Evolutionary conservation across 140 eudicot genomes (phyloP).

Genomic region (Stevia rebaudiana): DNA sequence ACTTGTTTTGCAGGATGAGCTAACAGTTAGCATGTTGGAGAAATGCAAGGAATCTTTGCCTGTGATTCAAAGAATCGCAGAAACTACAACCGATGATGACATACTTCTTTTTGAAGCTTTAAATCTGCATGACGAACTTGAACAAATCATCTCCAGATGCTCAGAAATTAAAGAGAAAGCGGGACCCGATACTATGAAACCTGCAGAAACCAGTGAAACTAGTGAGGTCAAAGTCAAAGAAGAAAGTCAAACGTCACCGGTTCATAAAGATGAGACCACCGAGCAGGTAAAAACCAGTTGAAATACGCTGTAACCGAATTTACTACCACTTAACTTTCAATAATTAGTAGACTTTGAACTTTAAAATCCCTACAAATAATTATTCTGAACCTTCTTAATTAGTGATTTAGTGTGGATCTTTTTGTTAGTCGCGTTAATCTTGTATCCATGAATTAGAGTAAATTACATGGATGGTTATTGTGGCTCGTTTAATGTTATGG

Average conservation of each 20-base stretch:
- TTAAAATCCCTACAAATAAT: constrained; percentile 12
- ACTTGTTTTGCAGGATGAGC: constrained; percentile 56
- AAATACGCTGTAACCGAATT: neutral
- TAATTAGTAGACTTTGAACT: constrained; percentile 20
- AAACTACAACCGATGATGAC: constrained; percentile 68
- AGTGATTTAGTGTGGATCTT: constrained; percentile 10
- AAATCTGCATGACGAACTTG: constrained; percentile 78
- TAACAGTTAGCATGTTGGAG: constrained; percentile 70
- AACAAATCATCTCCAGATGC: constrained; percentile 55
- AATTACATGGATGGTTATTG: no score
- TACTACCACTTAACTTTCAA: constrained; percentile 1
- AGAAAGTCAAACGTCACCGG: constrained; percentile 4
- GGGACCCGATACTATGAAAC: constrained; percentile 14
- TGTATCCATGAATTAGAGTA: neutral
- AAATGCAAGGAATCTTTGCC: constrained; percentile 80
- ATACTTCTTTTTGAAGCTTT: constrained; percentile 83
- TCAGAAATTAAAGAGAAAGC: constrained; percentile 40
- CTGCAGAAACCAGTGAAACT: neutral
- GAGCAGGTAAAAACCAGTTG: constrained; percentile 11
- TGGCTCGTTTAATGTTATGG: no score
- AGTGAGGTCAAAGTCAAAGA: constrained; percentile 26
- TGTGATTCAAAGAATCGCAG: constrained; percentile 69
- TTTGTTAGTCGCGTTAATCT: constrained; percentile 2
- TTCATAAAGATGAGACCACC: constrained; percentile 4
- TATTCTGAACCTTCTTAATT: constrained; percentile 1